phyloP scores from a whole-genome alignment of 768 basidiomycete genomes.

The Lactarius hengduanensis region DNA sequence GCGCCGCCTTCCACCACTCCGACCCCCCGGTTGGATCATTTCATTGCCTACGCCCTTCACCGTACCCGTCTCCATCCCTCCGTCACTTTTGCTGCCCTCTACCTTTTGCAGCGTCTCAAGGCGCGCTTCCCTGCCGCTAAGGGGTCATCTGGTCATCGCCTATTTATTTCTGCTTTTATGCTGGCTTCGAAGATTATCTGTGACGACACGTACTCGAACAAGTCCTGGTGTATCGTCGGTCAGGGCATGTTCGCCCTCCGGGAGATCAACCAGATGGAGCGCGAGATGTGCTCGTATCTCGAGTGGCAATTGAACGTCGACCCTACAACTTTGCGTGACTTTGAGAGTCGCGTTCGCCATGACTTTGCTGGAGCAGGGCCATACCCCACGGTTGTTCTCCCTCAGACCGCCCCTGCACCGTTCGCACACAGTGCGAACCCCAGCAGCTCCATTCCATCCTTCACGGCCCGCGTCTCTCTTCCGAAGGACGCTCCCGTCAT shows the following conservation, averaged over 20 bases:
- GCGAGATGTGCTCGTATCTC: slow-evolving; percentile 90
- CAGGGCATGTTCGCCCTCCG: slow-evolving; percentile 65
- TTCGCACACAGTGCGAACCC: slow-evolving; percentile 28
- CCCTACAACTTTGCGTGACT: slow-evolving; percentile 54
- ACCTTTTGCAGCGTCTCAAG: slow-evolving; percentile 82
- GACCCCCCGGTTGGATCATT: slow-evolving; percentile 60
- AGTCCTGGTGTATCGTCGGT: slow-evolving; percentile 62
- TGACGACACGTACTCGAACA: slow-evolving; percentile 70
- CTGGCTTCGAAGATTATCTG: slow-evolving; percentile 76
- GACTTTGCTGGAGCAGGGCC: slow-evolving; percentile 59
- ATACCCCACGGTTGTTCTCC: slow-evolving; percentile 62
- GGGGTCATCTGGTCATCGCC: slow-evolving; percentile 84
- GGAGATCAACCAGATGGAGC: slow-evolving; percentile 96
- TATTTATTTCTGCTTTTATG: slow-evolving; percentile 94
- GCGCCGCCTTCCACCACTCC: slow-evolving; percentile 32
- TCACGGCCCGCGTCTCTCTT: slow-evolving; percentile 29
- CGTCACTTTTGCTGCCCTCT: slow-evolving; percentile 59
- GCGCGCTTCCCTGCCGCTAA: slow-evolving; percentile 89
- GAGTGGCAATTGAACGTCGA: slow-evolving; percentile 90
- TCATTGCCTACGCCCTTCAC: slow-evolving; percentile 86
- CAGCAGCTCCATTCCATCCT: slow-evolving; percentile 28
- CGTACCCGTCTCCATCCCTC: slow-evolving; percentile 62
- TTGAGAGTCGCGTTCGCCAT: slow-evolving; percentile 56
- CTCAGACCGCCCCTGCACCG: slow-evolving; percentile 41
- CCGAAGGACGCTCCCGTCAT: slow-evolving; percentile 26